Evolutionary conservation across 257 asterid species (phyloP).

Genomic region (Solanum neorickii): DNA sequence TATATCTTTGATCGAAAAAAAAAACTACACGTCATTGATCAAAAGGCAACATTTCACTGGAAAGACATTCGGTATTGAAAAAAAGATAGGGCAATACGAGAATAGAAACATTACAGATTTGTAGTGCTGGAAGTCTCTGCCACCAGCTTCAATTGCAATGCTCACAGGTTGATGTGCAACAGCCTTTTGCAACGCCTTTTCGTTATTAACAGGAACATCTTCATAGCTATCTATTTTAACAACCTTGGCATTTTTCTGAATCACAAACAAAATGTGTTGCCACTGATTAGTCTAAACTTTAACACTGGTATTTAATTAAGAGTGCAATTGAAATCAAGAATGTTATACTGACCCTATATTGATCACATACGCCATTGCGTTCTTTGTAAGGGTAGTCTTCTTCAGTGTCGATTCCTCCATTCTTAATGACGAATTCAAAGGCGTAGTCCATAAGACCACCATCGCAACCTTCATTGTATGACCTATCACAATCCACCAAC

Average conservation of each 20-base stretch:
- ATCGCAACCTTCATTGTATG: slow-evolving; percentile 40
- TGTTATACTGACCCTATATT: slow-evolving; percentile 23
- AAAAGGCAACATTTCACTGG: neutral
- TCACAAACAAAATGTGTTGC: neutral
- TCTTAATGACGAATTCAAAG: slow-evolving; percentile 39
- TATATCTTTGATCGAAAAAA: neutral
- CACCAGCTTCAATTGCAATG: slow-evolving; percentile 10
- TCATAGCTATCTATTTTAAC: slow-evolving; percentile 13
- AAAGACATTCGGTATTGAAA: neutral
- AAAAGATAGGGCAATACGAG: neutral
- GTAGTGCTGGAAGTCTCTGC: slow-evolving; percentile 8
- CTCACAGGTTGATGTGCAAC: slow-evolving; percentile 18
- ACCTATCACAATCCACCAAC: slow-evolving; percentile 44
- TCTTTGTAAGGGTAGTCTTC: slow-evolving; percentile 47
- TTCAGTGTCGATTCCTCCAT: slow-evolving; percentile 55
- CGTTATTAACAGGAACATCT: slow-evolving; percentile 10
- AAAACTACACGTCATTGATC: neutral
- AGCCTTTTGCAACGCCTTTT: slow-evolving; percentile 15
- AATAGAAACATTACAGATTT: slow-evolving; percentile 3
- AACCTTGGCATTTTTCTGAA: slow-evolving; percentile 24
- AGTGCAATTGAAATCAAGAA: neutral
- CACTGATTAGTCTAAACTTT: neutral
- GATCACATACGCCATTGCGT: slow-evolving; percentile 34
- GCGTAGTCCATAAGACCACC: slow-evolving; percentile 71
- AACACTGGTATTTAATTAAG: neutral